These are phyloP conservation scores for Acrasis kona DNA, from an alignment of 78 protist genomes.

Conservation along the genomic window DNA sequence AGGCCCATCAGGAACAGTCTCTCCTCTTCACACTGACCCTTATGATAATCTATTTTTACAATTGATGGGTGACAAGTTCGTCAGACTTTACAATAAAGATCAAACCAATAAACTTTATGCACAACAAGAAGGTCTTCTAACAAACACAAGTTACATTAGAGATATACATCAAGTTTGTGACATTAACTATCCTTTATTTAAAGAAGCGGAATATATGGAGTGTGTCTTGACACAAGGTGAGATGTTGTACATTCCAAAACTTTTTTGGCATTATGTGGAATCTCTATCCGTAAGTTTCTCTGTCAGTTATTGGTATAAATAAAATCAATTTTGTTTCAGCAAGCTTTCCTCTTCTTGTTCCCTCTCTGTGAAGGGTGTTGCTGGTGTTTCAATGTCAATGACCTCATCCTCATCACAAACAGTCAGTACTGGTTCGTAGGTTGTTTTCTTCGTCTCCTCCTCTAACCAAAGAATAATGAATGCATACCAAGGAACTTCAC, in stretches of 20 bases:
- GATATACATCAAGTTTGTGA: constrained; percentile 3
- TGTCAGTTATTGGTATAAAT: constrained; percentile 59
- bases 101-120: constrained; percentile 39
- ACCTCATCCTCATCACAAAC: too few species aligned
- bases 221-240: constrained; percentile 39
- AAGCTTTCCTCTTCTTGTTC: too few species aligned
- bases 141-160: constrained; percentile 35
- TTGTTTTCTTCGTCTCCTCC: too few species aligned
- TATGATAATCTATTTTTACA: constrained; percentile 12
- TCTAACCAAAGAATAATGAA: too few species aligned
- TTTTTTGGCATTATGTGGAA: constrained; percentile 62
- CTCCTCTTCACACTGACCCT: constrained; percentile 12
- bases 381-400: too few species aligned
- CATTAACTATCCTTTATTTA: constrained; percentile 22
- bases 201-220: constrained; percentile 23
- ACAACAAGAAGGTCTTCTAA: background rate
- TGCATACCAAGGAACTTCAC: too few species aligned
- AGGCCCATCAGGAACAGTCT: constrained; percentile 2
- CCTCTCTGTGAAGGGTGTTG: too few species aligned
- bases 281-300: constrained; percentile 46
- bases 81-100: constrained; percentile 5
- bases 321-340: too few species aligned
- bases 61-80: constrained; percentile 2
- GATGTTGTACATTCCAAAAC: constrained; percentile 47
- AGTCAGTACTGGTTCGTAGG: too few species aligned